Conservation (phyloP, 495 filamentous ascomycete genomes). For the Podospora australis region DNA sequence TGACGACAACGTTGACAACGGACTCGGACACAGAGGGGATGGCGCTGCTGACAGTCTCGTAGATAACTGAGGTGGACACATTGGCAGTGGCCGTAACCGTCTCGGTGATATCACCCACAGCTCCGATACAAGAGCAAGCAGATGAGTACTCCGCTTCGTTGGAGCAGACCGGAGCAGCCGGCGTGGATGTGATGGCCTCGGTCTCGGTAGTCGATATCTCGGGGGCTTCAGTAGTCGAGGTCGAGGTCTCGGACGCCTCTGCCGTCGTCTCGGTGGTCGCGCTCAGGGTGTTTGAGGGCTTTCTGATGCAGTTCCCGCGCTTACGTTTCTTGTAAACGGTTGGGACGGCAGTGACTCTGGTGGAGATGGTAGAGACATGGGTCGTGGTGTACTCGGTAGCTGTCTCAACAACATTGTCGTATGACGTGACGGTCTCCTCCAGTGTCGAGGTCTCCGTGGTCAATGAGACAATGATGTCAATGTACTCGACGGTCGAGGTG, state of each 20-base stretch:
- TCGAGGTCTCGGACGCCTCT: neutral
- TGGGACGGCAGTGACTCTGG: neutral
- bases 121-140: slow-evolving; percentile 1
- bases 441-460: neutral
- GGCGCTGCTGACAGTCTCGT: slow-evolving; percentile 2
- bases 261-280: neutral
- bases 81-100: neutral
- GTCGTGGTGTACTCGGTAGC: neutral
- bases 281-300: neutral
- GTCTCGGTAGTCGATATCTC: neutral
- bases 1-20: slow-evolving; percentile 1
- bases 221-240: neutral
- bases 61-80: neutral
- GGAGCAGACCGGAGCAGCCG: neutral
- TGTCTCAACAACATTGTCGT: neutral
- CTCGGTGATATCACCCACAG: neutral
- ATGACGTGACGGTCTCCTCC: neutral
- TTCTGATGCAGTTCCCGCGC: neutral
- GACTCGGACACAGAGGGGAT: slow-evolving; percentile 1
- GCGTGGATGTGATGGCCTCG: neutral
- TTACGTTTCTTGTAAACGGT: neutral
- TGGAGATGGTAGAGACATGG: neutral
- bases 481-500: neutral
- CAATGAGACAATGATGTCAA: neutral
- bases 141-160: slow-evolving; percentile 1